These are phyloP conservation scores for Stromatinia cepivora DNA, from an alignment of 2,329 filamentous ascomycete species.

Conservation along the genomic window DNA sequence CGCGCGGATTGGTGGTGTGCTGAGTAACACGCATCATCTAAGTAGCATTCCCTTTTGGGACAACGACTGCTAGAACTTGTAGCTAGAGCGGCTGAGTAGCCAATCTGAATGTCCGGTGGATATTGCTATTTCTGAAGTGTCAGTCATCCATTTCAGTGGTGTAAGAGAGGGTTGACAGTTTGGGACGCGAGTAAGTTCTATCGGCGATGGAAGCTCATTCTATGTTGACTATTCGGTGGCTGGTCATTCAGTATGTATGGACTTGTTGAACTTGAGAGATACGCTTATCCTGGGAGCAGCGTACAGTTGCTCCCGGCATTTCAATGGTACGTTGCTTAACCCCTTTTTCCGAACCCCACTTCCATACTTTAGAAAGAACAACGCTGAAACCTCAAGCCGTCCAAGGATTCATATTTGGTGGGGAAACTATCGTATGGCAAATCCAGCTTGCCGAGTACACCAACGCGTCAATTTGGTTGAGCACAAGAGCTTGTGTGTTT, in stretches of 20 bases:
- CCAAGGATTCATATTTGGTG: background rate
- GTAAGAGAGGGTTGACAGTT: conserved; percentile 14
- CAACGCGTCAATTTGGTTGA: background rate
- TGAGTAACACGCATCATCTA: conserved; percentile 3
- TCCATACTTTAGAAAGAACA: too few species aligned
- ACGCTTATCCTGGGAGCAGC: conserved; percentile 14
- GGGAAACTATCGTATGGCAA: conserved; percentile 17
- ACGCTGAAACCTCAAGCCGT: conserved; percentile 10
- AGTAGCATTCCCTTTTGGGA: background rate
- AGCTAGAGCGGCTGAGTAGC: conserved; percentile 19
- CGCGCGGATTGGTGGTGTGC: background rate
- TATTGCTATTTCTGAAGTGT: conserved; percentile 15
- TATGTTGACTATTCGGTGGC: conserved; percentile 6
- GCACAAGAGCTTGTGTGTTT: conserved; percentile 6
- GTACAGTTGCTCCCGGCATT: conserved; percentile 12
- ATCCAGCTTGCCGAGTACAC: conserved; percentile 14
- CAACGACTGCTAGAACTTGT: conserved; percentile 9
- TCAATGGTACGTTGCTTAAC: background rate
- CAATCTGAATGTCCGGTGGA: background rate
- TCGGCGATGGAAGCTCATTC: conserved; percentile 7
- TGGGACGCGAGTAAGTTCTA: conserved; percentile 18
- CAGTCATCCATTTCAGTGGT: conserved; percentile 1
- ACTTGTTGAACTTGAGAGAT: conserved; percentile 15
- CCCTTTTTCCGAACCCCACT: background rate
- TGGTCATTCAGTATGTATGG: conserved; percentile 16